phyloP scores from a whole-genome alignment of 1,139 yeast genomes.

The Yamadazyma friedrichii region DNA sequence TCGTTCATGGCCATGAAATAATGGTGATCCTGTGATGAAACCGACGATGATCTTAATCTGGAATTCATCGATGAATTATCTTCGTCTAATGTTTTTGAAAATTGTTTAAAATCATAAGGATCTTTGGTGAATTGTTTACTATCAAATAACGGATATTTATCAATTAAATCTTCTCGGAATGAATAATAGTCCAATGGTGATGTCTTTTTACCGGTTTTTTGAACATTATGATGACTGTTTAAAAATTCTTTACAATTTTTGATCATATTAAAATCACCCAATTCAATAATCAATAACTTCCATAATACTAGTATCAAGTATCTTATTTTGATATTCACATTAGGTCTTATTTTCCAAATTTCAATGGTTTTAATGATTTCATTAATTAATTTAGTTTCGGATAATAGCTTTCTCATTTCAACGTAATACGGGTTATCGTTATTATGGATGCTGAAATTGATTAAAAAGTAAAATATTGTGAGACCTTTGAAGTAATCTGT shows the following conservation, averaged over 20 bases:
- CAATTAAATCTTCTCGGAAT: conserved; percentile 68
- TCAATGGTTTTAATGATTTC: conserved; percentile 55
- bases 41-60: neutral
- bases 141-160: conserved; percentile 71
- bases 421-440: conserved; percentile 17
- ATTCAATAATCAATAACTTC: conserved; percentile 58
- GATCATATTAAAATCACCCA: conserved; percentile 57
- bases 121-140: conserved; percentile 11
- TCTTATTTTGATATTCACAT: conserved; percentile 34
- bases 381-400: conserved; percentile 36
- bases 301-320: conserved; percentile 56
- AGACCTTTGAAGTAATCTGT: conserved; percentile 29
- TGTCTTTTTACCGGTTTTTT: conserved; percentile 25
- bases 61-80: neutral
- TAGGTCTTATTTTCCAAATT: conserved; percentile 61
- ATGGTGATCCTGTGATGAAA: conserved; percentile 23
- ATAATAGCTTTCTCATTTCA: conserved; percentile 21
- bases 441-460: conserved; percentile 29
- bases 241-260: conserved; percentile 51
- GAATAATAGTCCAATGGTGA: conserved; percentile 81
- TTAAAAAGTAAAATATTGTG: conserved; percentile 54
- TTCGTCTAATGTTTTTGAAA: conserved; percentile 14
- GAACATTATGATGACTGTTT: conserved; percentile 41
- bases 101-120: conserved; percentile 20
- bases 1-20: conserved; percentile 42